These are phyloP conservation scores for Emericellopsis cladophorae DNA, from an alignment of 2,329 filamentous ascomycete genomes.

Conservation along the genomic window DNA sequence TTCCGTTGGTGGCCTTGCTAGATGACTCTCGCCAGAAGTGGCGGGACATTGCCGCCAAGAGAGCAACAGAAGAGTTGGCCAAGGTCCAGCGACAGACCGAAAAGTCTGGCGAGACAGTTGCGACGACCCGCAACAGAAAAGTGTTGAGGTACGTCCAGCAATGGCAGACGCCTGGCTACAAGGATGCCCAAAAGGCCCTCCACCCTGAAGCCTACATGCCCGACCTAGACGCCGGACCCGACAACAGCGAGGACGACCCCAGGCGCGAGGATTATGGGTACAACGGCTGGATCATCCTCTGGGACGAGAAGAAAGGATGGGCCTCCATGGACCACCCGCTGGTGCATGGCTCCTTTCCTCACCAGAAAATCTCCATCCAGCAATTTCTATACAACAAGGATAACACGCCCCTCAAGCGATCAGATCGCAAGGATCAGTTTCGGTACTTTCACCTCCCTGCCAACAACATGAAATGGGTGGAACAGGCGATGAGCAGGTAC, in stretches of 20 bases:
- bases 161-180: constrained; percentile 5
- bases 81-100: constrained; percentile 4
- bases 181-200: constrained; percentile 1
- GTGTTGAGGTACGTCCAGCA: constrained; percentile 5
- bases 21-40: constrained; percentile 7
- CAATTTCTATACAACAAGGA: constrained; percentile 9
- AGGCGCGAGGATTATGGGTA: constrained; percentile 6
- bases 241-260: constrained; percentile 6
- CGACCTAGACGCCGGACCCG: constrained; percentile 3
- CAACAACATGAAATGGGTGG: constrained; percentile 15
- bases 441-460: constrained; percentile 13
- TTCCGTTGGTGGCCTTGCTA: constrained; percentile 6
- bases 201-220: constrained; percentile 5
- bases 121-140: constrained; percentile 1
- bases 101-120: constrained; percentile 1
- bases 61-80: constrained; percentile 5
- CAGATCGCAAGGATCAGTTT: constrained; percentile 5
- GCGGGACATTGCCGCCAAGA: constrained; percentile 5
- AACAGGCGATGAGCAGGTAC: constrained; percentile 9
- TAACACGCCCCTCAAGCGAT: constrained; percentile 8
- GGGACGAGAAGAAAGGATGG: constrained; percentile 6
- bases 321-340: constrained; percentile 6
- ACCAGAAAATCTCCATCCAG: constrained; percentile 10
- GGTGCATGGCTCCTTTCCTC: constrained; percentile 8
- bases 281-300: constrained; percentile 8